These are phyloP conservation scores for Dunaliella salina DNA, from an alignment of 163 green algal species.

Conservation along the genomic window DNA sequence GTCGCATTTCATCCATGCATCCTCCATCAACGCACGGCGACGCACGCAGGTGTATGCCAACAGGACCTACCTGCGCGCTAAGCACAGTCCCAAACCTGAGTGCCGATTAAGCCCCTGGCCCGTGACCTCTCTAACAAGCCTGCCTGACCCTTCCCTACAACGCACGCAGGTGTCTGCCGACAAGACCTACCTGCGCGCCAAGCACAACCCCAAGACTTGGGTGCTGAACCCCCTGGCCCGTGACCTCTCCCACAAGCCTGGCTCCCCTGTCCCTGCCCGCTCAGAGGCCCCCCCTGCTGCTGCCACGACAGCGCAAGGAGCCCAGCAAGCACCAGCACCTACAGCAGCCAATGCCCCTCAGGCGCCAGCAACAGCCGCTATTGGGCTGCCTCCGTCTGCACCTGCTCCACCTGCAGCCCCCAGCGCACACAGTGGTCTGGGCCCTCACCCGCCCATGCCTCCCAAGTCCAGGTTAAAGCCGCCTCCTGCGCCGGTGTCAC, in stretches of 20 bases:
- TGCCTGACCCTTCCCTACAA: constrained; percentile 5
- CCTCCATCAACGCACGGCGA: not conserved
- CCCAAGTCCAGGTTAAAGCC: not conserved
- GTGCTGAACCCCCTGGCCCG: constrained; percentile 65
- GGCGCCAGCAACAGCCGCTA: too few species aligned
- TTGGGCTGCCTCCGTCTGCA: not conserved
- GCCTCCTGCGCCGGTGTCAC: not conserved
- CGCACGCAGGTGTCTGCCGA: constrained; percentile 8
- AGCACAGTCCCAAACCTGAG: constrained; percentile 69
- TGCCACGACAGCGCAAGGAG: not conserved
- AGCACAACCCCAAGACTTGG: constrained; percentile 69
- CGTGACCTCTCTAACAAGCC: constrained; percentile 49
- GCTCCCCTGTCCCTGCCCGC: constrained; percentile 6
- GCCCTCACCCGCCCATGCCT: not conserved
- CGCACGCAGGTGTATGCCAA: constrained; percentile 6
- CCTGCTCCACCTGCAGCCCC: not conserved
- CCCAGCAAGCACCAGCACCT: not conserved
- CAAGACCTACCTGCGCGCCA: constrained; percentile 54
- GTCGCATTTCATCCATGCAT: too few species aligned
- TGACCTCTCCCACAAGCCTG: constrained; percentile 45
- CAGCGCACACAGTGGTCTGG: not conserved
- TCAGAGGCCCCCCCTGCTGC: not conserved
- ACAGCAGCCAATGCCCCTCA: not conserved
- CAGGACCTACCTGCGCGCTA: constrained; percentile 54
- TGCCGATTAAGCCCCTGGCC: constrained; percentile 60